Conservation (phyloP, 192 early-diverging fungal genomes). For the Phlyctochytrium planicorne region DNA sequence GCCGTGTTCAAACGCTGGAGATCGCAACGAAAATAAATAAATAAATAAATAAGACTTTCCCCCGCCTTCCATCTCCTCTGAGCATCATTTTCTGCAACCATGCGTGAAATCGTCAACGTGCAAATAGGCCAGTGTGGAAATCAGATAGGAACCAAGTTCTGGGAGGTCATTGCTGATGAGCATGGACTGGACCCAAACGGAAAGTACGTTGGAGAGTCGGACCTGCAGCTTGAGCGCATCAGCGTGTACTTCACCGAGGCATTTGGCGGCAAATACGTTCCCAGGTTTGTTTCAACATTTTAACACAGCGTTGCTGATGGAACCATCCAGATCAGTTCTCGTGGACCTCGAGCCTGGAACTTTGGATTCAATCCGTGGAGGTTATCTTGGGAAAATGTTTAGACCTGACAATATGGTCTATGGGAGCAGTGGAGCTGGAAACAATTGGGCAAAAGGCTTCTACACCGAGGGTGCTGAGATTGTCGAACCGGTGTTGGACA, state of each 20-base stretch:
- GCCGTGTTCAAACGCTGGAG: too few species aligned
- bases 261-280: slow-evolving; percentile 58
- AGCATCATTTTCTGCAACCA: too few species aligned
- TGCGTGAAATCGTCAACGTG: slow-evolving; percentile 90
- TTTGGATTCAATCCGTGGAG: slow-evolving; percentile 84
- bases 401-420: slow-evolving; percentile 97
- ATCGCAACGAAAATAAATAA: too few species aligned
- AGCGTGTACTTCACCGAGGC: slow-evolving; percentile 99
- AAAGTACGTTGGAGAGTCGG: slow-evolving; percentile 79
- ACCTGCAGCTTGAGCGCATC: slow-evolving; percentile 92
- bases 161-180: slow-evolving; percentile 90
- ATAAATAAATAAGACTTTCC: too few species aligned
- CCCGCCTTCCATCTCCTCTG: too few species aligned
- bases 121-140: slow-evolving; percentile 96
- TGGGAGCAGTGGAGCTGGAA: slow-evolving; percentile 95
- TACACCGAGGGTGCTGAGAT: slow-evolving; percentile 99
- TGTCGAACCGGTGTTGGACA: slow-evolving; percentile 91
- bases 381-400: slow-evolving; percentile 83
- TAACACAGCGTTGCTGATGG: not conserved
- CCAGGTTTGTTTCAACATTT: slow-evolving; percentile 20
- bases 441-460: slow-evolving; percentile 99
- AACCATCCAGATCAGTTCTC: slow-evolving; percentile 61
- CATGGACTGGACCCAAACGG: slow-evolving; percentile 86
- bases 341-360: slow-evolving; percentile 96
- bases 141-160: slow-evolving; percentile 87